These are phyloP conservation scores for Echium plantagineum DNA, from an alignment of 257 asterid genomes.

Conservation along the genomic window DNA sequence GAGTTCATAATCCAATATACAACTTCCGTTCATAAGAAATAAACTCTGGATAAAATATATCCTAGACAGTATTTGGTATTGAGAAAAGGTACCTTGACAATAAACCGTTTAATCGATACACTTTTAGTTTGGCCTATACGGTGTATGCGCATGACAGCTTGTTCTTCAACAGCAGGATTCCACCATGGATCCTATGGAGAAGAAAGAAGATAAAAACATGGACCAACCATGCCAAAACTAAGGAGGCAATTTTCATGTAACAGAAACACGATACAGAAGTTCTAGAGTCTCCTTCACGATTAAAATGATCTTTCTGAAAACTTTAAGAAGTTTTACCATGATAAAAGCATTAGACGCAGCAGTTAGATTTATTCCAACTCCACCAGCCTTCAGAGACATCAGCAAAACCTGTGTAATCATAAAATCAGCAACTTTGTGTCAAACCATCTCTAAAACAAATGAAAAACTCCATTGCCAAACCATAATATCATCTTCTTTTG, in stretches of 20 bases:
- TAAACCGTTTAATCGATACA: conserved; percentile 66
- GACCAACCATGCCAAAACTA: neutral
- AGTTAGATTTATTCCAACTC: conserved; percentile 92
- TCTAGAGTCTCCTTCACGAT: neutral
- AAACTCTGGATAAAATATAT: no score
- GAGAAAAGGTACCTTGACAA: conserved; percentile 51
- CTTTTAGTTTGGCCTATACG: conserved; percentile 90
- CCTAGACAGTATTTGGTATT: neutral
- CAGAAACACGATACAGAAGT: neutral
- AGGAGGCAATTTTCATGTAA: neutral
- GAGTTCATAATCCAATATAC: neutral
- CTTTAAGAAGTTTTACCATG: conserved; percentile 36
- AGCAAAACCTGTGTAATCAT: conserved; percentile 53
- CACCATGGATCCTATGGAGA: conserved; percentile 92
- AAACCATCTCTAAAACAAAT: neutral
- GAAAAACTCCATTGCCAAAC: conserved; percentile 23
- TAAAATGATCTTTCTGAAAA: neutral
- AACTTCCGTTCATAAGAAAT: neutral
- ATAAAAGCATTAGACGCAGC: conserved; percentile 94
- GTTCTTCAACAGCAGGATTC: conserved; percentile 99
- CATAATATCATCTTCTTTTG: conserved; percentile 67
- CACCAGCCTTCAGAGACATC: conserved; percentile 97
- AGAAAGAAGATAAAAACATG: neutral
- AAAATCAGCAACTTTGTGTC: neutral
- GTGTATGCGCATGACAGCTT: conserved; percentile 98